A percentile compares a stretch with the other conserved stretches of the same genome.
Evolutionary conservation across 305 asterid genomes (phyloP).

Genomic region (Solanum hybrid): DNA sequence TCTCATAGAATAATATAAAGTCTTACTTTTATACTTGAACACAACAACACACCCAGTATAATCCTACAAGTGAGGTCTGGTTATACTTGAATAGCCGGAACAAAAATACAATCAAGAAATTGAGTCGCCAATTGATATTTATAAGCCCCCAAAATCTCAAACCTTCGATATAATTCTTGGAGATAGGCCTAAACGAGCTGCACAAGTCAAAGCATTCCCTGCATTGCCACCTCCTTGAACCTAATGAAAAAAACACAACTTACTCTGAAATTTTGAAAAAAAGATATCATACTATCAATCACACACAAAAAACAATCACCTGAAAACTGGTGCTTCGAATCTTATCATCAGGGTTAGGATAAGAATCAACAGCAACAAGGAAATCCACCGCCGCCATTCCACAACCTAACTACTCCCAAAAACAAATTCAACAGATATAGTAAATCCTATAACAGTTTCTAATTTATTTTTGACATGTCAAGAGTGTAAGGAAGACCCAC

Average conservation of each 20-base stretch:
- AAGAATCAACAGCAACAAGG: slow-evolving; percentile 73
- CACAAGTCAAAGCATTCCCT: slow-evolving; percentile 84
- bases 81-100: not conserved
- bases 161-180: slow-evolving; percentile 86
- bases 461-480: not conserved
- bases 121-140: not conserved
- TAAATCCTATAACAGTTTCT: not conserved
- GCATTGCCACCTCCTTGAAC: slow-evolving; percentile 93
- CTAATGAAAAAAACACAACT: slow-evolving; percentile 18
- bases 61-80: not conserved
- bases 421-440: not conserved
- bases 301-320: slow-evolving; percentile 24
- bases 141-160: not conserved
- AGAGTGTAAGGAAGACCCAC: slow-evolving; percentile 2
- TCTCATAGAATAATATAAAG: not conserved
- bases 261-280: not conserved
- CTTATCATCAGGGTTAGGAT: slow-evolving; percentile 86
- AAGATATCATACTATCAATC: not conserved
- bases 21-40: not conserved
- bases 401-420: slow-evolving; percentile 56
- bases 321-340: slow-evolving; percentile 61
- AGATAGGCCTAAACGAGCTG: slow-evolving; percentile 72
- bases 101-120: not conserved
- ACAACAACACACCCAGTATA: not conserved
- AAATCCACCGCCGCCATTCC: slow-evolving; percentile 55